A percentile compares a stretch with the other conserved stretches of the same genome.
phyloP scores from a whole-genome alignment of 2,329 filamentous ascomycete genomes.

The Verticillium nonalfalfae region DNA sequence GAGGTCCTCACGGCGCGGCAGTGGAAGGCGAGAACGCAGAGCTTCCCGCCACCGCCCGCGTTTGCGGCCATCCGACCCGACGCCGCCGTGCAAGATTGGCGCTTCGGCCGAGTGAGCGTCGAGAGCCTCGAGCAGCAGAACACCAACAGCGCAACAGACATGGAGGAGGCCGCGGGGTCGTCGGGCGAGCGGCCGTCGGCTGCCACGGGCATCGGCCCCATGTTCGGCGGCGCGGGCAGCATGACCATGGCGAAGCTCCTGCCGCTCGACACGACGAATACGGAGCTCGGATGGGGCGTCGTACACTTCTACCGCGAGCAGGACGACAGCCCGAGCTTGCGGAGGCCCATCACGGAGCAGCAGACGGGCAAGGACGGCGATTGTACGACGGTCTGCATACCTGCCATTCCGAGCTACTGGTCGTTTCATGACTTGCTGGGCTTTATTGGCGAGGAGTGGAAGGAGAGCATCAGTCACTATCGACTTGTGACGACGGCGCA shows the following conservation, averaged over 20 bases:
- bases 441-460: constrained; percentile 83
- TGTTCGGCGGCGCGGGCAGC: constrained; percentile 54
- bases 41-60: constrained; percentile 35
- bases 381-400: constrained; percentile 85
- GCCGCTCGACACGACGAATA: constrained; percentile 63
- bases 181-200: constrained; percentile 37
- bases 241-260: constrained; percentile 79
- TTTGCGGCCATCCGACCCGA: constrained; percentile 37
- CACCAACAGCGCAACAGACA: constrained; percentile 17
- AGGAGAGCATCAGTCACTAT: constrained; percentile 85
- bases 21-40: constrained; percentile 31
- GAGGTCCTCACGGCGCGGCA: constrained; percentile 32
- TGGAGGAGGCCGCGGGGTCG: constrained; percentile 19
- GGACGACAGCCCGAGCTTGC: constrained; percentile 61
- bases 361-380: constrained; percentile 40
- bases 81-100: constrained; percentile 62
- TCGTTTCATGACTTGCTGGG: constrained; percentile 85
- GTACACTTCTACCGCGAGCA: constrained; percentile 90
- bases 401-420: constrained; percentile 91
- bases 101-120: constrained; percentile 72
- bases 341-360: constrained; percentile 19
- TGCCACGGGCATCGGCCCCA: constrained; percentile 48
- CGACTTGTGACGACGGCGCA: constrained; percentile 86
- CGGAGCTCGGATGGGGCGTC: constrained; percentile 83
- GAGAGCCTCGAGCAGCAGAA: constrained; percentile 62